phyloP scores from a whole-genome alignment of 257 asterid species.

The Linaria vulgaris region DNA sequence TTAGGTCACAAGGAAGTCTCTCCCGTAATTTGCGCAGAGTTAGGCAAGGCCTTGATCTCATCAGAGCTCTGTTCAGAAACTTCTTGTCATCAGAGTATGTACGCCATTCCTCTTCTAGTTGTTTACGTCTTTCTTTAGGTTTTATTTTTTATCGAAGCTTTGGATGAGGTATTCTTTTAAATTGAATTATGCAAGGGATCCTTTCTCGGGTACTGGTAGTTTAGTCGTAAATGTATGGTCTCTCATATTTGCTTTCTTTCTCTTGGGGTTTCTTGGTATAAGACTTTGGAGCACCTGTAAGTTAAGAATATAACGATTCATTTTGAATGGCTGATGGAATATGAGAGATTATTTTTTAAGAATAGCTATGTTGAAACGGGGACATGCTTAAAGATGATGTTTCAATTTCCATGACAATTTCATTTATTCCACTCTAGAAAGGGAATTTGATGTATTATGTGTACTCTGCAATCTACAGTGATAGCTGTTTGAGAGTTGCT shows the following conservation, averaged over 20 bases:
- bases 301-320: too few species aligned
- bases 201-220: background rate
- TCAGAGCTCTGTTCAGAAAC: constrained; percentile 78
- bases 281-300: background rate
- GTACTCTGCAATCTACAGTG: constrained; percentile 37
- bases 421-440: background rate
- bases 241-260: constrained; percentile 13
- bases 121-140: background rate
- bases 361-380: too few species aligned
- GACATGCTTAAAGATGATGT: too few species aligned
- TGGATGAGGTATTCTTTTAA: too few species aligned
- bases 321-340: background rate
- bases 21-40: constrained; percentile 92
- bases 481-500: constrained; percentile 65
- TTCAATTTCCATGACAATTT: too few species aligned
- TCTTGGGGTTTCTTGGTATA: background rate
- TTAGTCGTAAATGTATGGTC: background rate
- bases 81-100: constrained; percentile 79
- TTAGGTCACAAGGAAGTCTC: constrained; percentile 77
- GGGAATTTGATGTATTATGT: background rate
- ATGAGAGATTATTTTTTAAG: background rate
- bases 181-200: background rate
- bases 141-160: background rate
- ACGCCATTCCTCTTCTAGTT: too few species aligned
- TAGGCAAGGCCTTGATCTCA: constrained; percentile 94